Conservation (phyloP, 2,329 filamentous ascomycete genomes). For the Monosporascus cannonballus region DNA sequence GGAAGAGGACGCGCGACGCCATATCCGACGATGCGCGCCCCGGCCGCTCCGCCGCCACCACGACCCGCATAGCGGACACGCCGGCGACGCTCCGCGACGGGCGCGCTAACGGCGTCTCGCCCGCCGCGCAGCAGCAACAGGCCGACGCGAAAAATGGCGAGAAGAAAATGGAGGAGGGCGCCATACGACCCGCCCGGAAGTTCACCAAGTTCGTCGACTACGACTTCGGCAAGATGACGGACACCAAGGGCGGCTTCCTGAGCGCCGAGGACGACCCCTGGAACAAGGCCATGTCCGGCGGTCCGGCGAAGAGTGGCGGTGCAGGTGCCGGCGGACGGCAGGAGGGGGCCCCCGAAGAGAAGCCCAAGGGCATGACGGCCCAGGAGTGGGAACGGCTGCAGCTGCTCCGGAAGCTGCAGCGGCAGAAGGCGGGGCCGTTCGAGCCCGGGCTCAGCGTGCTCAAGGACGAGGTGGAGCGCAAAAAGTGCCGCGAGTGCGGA, state of each 20-base stretch:
- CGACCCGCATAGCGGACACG: slow-evolving; percentile 7
- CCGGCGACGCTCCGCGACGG: slow-evolving; percentile 65
- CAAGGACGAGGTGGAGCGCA: slow-evolving; percentile 55
- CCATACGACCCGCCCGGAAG: slow-evolving; percentile 72
- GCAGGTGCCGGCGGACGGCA: slow-evolving; percentile 17
- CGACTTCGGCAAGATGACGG: slow-evolving; percentile 96
- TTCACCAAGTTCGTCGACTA: slow-evolving; percentile 96
- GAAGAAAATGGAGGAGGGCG: slow-evolving; percentile 25
- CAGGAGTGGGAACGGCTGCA: slow-evolving; percentile 88
- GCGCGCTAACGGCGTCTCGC: slow-evolving; percentile 34
- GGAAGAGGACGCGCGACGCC: slow-evolving; percentile 65
- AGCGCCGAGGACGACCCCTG: slow-evolving; percentile 86
- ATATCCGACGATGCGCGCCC: slow-evolving; percentile 46
- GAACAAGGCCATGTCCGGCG: slow-evolving; percentile 66
- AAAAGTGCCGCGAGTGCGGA: slow-evolving; percentile 77
- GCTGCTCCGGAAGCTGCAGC: slow-evolving; percentile 63
- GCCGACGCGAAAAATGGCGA: not conserved
- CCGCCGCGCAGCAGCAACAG: slow-evolving; percentile 2
- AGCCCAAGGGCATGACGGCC: slow-evolving; percentile 81
- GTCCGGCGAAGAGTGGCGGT: slow-evolving; percentile 26
- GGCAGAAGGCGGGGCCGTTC: slow-evolving; percentile 73
- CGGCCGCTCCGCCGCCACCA: slow-evolving; percentile 1
- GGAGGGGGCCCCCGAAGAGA: slow-evolving; percentile 38
- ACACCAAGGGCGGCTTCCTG: slow-evolving; percentile 94
- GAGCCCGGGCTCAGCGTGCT: slow-evolving; percentile 83